Evolutionary conservation across 345 rosid species (phyloP), one percentile per base, ranked within the genome.

Genomic region (Eutrema japonicum): DNA sequence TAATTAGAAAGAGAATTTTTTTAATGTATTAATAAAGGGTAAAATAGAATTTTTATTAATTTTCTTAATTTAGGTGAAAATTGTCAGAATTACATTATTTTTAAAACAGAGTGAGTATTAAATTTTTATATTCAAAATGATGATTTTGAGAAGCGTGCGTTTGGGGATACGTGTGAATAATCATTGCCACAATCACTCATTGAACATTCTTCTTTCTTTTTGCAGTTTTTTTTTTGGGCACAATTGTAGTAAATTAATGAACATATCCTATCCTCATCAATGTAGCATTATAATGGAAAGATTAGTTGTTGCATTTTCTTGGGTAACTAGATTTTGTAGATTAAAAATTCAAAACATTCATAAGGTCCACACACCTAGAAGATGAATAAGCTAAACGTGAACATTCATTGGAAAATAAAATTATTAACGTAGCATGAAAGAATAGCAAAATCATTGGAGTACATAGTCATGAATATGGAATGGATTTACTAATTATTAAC

Each of bases 111-210:
- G n/a, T n/a, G n/a, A n/a, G n/a, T n/a, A n/a, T n/a, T n/a, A n/a
- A 40, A 43, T 64, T 33, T 70, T 36, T 53, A 18, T 36, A 66
- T 56, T 62, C 53, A 54, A 63, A 71, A 77, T 64, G 64, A 64
- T 70, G 67, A 41, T 55, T 18, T 57, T 41, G 68, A 71, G 76
- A 71, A 64, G 80, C 80, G 72, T 77, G 80, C 80, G 27, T 77
- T 71, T 77, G 6, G 68, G 62, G 72, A 65, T 65, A 56, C 80
- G 72, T 77, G 77, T 55, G 72, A 42, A 48, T 71, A 77, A 77
- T 77, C 76, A 77, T 77, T 64, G 66, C 67, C 72, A 56, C 63
- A 71, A 71, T 71, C 76, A 71, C 72, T 77, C 66, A 64, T 70
- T 70, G 35, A 38, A 42, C 56, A 42, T 74, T 59, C 62, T 27